A percentile compares a stretch with the other conserved stretches of the same genome.
These are phyloP conservation scores for Nothophoma quercina DNA, from an alignment of 2,329 filamentous ascomycete species.

Conservation along the genomic window DNA sequence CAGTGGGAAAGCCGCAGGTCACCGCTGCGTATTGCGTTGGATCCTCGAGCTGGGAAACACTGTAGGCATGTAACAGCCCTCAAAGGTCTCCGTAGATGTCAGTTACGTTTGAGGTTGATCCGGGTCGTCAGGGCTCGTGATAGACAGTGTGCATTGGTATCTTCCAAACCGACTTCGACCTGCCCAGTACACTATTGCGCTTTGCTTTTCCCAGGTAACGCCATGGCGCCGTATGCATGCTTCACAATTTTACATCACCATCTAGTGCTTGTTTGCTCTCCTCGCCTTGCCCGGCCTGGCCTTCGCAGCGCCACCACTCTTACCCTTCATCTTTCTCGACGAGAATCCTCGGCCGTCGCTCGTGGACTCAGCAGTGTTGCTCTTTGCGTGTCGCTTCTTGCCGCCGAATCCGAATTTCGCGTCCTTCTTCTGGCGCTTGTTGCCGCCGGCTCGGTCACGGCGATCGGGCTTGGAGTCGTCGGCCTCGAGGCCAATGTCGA, in stretches of 20 bases:
- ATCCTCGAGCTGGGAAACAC: too few relatives aligned
- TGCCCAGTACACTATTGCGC: constrained; percentile 10
- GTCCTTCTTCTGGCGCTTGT: constrained; percentile 92
- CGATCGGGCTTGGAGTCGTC: constrained; percentile 57
- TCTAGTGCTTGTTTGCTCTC: constrained; percentile 42
- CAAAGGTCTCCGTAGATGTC: too few relatives aligned
- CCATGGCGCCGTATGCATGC: constrained; percentile 38
- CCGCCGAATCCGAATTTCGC: constrained; percentile 94
- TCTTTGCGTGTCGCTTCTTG: constrained; percentile 92
- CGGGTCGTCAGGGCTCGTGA: too few relatives aligned
- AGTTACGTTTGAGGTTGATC: too few relatives aligned
- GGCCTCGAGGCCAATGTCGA: constrained; percentile 78
- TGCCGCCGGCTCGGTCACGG: constrained; percentile 55
- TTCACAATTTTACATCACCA: not conserved
- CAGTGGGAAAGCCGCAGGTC: too few relatives aligned
- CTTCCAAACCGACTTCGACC: constrained; percentile 11
- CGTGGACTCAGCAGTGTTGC: constrained; percentile 83
- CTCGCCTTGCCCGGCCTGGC: constrained; percentile 44
- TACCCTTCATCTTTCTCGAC: constrained; percentile 81
- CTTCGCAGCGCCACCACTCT: constrained; percentile 38
- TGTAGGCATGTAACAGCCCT: too few relatives aligned
- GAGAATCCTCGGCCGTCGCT: constrained; percentile 84
- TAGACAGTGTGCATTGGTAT: constrained; percentile 26
- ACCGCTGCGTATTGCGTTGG: too few relatives aligned
- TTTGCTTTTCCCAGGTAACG: constrained; percentile 28